phyloP scores from a whole-genome alignment of 805 yeast genomes.

The Candida ulmi region DNA sequence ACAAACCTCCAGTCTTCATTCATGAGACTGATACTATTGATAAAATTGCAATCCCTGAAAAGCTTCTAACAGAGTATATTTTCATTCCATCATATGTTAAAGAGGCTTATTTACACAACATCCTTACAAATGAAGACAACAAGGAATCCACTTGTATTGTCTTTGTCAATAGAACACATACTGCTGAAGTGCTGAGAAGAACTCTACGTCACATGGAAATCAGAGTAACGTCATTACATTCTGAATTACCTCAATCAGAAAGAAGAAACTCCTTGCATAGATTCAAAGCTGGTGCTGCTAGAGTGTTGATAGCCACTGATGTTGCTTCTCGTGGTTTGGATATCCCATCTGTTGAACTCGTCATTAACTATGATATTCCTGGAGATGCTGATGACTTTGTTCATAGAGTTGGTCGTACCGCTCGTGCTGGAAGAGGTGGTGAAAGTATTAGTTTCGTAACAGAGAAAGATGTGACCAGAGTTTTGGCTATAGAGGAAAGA shows the following conservation, averaged over 20 bases:
- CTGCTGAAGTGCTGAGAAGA: constrained; percentile 84
- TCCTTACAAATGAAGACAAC: constrained; percentile 59
- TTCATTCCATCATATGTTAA: constrained; percentile 84
- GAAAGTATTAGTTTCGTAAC: constrained; percentile 77
- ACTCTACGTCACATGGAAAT: constrained; percentile 68
- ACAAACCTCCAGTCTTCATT: constrained; percentile 51
- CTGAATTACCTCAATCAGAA: constrained; percentile 91
- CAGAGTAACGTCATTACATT: constrained; percentile 84
- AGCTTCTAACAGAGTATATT: constrained; percentile 58
- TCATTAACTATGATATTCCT: constrained; percentile 88
- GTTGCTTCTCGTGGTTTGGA: constrained; percentile 97
- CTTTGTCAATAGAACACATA: constrained; percentile 84
- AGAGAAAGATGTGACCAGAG: constrained; percentile 77
- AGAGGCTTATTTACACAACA: constrained; percentile 76
- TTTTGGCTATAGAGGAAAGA: constrained; percentile 82
- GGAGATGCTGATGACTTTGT: constrained; percentile 95
- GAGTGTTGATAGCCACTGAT: constrained; percentile 90
- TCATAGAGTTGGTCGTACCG: constrained; percentile 98
- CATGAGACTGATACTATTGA: constrained; percentile 75
- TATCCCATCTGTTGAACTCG: constrained; percentile 88
- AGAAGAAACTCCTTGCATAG: constrained; percentile 88
- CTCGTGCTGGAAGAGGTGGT: constrained; percentile 93
- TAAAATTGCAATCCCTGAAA: constrained; percentile 74
- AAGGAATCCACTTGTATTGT: constrained; percentile 69
- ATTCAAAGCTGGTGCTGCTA: constrained; percentile 91